Evolutionary conservation across 192 early-diverging fungal species (phyloP), one percentile per base, ranked within the genome.

Genomic region (Gaertneriomyces semiglobifer): DNA sequence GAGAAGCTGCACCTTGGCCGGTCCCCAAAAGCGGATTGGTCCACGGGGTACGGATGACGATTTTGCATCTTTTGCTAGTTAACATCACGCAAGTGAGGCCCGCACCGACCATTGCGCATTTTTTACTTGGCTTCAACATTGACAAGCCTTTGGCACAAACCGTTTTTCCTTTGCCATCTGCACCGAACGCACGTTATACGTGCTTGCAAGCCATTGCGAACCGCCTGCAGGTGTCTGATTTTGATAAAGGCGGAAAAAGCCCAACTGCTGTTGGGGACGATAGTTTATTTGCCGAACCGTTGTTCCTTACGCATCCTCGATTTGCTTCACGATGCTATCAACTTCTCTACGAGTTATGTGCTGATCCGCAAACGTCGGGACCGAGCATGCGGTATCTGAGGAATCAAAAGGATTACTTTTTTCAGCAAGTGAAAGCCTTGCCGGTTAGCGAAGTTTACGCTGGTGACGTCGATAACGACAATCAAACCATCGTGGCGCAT

Each of bases 261-360:
- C 2, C 62, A 10, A 6, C 25, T 10, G 53, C 65, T 18, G 2
- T 42, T 12, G 60, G 63, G 18, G 55, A 57, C 39, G 12, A 68
- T 41, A 59, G 9, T 69, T 62, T n/a, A 60, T 25, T 25, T 53
- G 60, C 59, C 8, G 19, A 16, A 14, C 83, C 88, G 5, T 71
- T 95, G 4, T 83, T 71, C 53, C 68, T 71, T 40, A 83, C 75
- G 0, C 90, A 95, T 62, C 93, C 96, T 11, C 79, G 82, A 7
- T 77, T 98, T 14, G 88, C 87, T 12, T 92, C 93, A 77, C 87
- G 89, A 60, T 98, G 95, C 72, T 93, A 90, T 71, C 87, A 91
- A 53, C 79, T 99, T 46, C 68, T 99, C 7, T 92, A 92, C 69
- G 78, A 77, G 33, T 85, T 99, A 25, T 94, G 92, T 73, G 70